These are phyloP conservation scores for Mycena sp. DNA, from an alignment of 1,284 basidiomycete genomes.

Conservation along the genomic window DNA sequence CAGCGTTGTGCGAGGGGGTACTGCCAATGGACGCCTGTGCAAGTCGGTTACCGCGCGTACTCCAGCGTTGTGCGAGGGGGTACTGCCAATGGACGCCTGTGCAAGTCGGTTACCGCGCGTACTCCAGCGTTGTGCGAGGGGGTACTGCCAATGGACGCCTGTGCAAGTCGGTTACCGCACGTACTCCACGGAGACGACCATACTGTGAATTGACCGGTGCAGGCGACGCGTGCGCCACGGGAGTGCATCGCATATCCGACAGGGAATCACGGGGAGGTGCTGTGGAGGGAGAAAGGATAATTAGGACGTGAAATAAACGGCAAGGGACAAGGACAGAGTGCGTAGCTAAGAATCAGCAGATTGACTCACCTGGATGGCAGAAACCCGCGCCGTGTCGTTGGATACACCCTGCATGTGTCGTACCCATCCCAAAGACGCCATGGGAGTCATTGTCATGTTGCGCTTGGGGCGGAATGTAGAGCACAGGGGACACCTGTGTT, in stretches of 20 bases:
- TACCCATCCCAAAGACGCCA: constrained; percentile 1
- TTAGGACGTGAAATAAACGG: constrained; percentile 4
- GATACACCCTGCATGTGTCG: not conserved
- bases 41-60: no score
- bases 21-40: no score
- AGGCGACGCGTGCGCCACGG: not conserved
- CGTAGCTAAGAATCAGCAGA: not conserved
- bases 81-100: no score
- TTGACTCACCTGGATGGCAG: constrained; percentile 1
- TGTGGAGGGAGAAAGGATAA: constrained; percentile 9
- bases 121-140: no score
- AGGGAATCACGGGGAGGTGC: not conserved
- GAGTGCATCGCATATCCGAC: not conserved
- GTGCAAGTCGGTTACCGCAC: no score
- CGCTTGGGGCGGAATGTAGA: not conserved
- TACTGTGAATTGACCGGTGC: not conserved
- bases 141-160: no score
- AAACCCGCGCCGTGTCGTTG: not conserved
- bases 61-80: no score
- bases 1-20: no score
- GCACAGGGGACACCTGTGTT: not conserved
- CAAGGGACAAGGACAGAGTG: not conserved
- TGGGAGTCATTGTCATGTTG: not conserved
- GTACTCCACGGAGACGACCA: not conserved
- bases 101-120: no score